Percentiles rank a stretch among this genome's conserved stretches.
phyloP scores from a whole-genome alignment of 2,329 filamentous ascomycete species.

The Lasiodiplodia gonubiensis region DNA sequence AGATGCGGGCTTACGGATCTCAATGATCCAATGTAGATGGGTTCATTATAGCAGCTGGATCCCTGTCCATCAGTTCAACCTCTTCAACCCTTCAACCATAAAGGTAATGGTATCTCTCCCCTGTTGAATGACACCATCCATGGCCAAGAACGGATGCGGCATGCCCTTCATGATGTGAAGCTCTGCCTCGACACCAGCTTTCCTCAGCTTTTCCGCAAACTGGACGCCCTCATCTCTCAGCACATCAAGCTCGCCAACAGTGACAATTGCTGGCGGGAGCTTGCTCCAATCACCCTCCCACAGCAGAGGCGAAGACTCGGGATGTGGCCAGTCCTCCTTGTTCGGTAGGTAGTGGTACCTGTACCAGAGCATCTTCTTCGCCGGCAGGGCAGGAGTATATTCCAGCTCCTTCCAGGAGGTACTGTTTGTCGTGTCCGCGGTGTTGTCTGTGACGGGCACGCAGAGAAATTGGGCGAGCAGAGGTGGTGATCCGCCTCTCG shows the following conservation, averaged over 20 bases:
- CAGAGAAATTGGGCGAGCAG: conserved; percentile 34
- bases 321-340: conserved; percentile 35
- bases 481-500: not conserved
- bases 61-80: not conserved
- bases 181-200: conserved; percentile 30
- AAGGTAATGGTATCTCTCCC: conserved; percentile 21
- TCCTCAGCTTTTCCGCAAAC: conserved; percentile 38
- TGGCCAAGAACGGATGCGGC: conserved; percentile 26
- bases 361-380: conserved; percentile 47
- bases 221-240: conserved; percentile 41
- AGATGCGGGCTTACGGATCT: no score
- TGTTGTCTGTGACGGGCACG: conserved; percentile 46
- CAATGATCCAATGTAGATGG: no score
- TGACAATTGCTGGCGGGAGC: conserved; percentile 42
- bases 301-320: conserved; percentile 42
- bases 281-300: conserved; percentile 34
- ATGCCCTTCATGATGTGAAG: conserved; percentile 26
- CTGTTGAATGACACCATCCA: conserved; percentile 25
- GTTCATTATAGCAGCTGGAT: not conserved
- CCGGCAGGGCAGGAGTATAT: conserved; percentile 40
- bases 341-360: conserved; percentile 43
- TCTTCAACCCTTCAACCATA: conserved; percentile 23
- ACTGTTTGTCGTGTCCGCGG: conserved; percentile 36
- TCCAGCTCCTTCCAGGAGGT: conserved; percentile 29
- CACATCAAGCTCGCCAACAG: conserved; percentile 43